These are phyloP conservation scores for Leccinellum albellum DNA, from an alignment of 768 basidiomycete genomes.

Conservation along the genomic window DNA sequence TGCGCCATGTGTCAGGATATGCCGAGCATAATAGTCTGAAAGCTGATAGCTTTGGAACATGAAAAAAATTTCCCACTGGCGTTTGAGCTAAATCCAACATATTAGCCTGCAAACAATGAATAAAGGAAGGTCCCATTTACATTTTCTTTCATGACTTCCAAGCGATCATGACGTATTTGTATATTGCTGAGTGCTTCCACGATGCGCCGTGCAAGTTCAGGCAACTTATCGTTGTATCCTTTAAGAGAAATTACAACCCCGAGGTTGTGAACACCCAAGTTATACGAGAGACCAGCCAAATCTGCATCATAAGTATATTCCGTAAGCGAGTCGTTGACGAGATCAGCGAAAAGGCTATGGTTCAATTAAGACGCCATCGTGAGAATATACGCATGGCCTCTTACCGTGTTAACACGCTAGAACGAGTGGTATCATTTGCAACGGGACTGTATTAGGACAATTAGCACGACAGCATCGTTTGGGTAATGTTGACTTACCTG, in stretches of 20 bases:
- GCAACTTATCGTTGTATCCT: conserved; percentile 92
- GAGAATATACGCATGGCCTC: conserved; percentile 11
- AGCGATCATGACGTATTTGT: conserved; percentile 62
- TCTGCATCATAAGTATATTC: conserved; percentile 93
- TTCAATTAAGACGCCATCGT: not conserved
- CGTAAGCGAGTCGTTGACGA: conserved; percentile 83
- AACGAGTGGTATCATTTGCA: conserved; percentile 59
- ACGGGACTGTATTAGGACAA: conserved; percentile 41
- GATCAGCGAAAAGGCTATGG: conserved; percentile 69
- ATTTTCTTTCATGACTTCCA: conserved; percentile 82
- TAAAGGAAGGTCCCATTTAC: conserved; percentile 36
- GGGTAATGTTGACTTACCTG: conserved; percentile 38
- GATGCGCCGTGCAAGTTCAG: conserved; percentile 68
- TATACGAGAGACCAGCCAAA: conserved; percentile 82
- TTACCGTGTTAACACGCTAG: conserved; percentile 71
- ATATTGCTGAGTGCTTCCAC: conserved; percentile 64
- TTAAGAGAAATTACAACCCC: conserved; percentile 65
- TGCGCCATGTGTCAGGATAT: conserved; percentile 64
- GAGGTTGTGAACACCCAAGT: conserved; percentile 55
- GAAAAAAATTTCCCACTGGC: conserved; percentile 83
- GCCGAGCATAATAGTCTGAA: conserved; percentile 70
- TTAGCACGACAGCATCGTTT: not conserved
- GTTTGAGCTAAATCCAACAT: conserved; percentile 49
- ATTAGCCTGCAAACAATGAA: not conserved
- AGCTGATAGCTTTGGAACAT: conserved; percentile 79